phyloP scores from a whole-genome alignment of 1,139 yeast genomes.

The Suhomyces kunorum region DNA sequence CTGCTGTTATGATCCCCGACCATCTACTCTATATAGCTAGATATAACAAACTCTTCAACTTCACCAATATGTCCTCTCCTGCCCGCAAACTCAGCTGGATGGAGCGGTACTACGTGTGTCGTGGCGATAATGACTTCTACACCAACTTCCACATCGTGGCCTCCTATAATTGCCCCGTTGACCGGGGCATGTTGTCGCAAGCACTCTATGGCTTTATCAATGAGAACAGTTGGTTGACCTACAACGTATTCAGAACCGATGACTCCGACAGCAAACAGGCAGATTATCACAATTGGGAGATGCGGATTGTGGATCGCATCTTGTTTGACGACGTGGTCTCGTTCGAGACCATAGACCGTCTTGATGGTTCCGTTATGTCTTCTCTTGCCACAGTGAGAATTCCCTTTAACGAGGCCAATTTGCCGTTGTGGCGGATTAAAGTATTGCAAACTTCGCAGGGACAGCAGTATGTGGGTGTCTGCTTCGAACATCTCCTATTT shows the following conservation, averaged over 20 bases:
- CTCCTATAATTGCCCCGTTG: slow-evolving; percentile 23
- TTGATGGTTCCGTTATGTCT: slow-evolving; percentile 20
- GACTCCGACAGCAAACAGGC: slow-evolving; percentile 14
- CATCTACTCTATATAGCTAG: no score
- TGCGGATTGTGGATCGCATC: slow-evolving; percentile 24
- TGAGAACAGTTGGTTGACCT: slow-evolving; percentile 26
- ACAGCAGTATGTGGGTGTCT: slow-evolving; percentile 13
- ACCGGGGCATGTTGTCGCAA: slow-evolving; percentile 23
- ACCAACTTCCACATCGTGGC: slow-evolving; percentile 33
- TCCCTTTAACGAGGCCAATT: slow-evolving; percentile 16
- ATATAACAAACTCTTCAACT: no score
- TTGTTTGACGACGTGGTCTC: slow-evolving; percentile 30
- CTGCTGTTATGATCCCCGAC: no score
- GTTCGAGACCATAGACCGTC: slow-evolving; percentile 16
- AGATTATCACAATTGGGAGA: slow-evolving; percentile 21
- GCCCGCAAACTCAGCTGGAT: slow-evolving; percentile 6
- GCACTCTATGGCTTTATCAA: slow-evolving; percentile 26
- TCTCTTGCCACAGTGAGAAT: slow-evolving; percentile 21
- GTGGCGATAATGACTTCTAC: slow-evolving; percentile 26
- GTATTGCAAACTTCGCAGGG: slow-evolving; percentile 15
- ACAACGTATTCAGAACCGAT: slow-evolving; percentile 21
- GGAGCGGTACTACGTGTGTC: slow-evolving; percentile 28
- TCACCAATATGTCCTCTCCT: background rate
- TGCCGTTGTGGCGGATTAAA: slow-evolving; percentile 35
- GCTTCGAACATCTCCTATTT: slow-evolving; percentile 17